These are phyloP conservation scores for Penicillium sp. DNA, from an alignment of 2,329 filamentous ascomycete genomes.

Conservation along the genomic window DNA sequence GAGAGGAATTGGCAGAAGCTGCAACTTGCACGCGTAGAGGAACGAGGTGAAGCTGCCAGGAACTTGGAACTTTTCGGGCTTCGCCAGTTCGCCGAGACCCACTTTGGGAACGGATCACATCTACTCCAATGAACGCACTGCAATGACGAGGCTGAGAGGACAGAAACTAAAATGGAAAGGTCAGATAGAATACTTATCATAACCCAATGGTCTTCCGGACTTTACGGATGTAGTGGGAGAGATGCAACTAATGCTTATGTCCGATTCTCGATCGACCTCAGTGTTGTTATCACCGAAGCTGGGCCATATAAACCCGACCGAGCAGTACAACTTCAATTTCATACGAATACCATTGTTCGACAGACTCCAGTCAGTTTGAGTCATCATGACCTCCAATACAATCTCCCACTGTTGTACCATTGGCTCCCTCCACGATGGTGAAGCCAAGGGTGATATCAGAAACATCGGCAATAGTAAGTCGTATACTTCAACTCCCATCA, in stretches of 20 bases:
- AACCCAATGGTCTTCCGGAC: neutral
- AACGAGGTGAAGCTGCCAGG: constrained; percentile 10
- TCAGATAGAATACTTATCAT: too few relatives aligned
- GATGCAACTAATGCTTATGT: neutral
- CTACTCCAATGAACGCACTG: too few relatives aligned
- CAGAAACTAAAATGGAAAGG: neutral
- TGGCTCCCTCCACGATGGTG: constrained; percentile 48
- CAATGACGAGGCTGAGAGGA: neutral
- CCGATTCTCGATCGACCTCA: neutral
- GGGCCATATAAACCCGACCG: neutral
- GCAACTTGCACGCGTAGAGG: neutral
- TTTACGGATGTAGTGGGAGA: constrained; percentile 4
- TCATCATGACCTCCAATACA: constrained; percentile 45
- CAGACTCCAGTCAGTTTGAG: too few relatives aligned
- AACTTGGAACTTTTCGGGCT: constrained; percentile 21
- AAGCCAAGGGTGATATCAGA: constrained; percentile 43
- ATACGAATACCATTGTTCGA: too few relatives aligned
- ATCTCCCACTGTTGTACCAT: constrained; percentile 40
- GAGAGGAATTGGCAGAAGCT: constrained; percentile 6
- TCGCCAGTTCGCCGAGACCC: constrained; percentile 14
- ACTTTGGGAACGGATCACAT: neutral
- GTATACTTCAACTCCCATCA: neutral
- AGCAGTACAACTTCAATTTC: too few relatives aligned
- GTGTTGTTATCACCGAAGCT: neutral
- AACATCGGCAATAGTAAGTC: constrained; percentile 41